These are phyloP conservation scores for Triticum turgidum DNA, from an alignment of 176 grass and related monocot genomes.

Conservation along the genomic window DNA sequence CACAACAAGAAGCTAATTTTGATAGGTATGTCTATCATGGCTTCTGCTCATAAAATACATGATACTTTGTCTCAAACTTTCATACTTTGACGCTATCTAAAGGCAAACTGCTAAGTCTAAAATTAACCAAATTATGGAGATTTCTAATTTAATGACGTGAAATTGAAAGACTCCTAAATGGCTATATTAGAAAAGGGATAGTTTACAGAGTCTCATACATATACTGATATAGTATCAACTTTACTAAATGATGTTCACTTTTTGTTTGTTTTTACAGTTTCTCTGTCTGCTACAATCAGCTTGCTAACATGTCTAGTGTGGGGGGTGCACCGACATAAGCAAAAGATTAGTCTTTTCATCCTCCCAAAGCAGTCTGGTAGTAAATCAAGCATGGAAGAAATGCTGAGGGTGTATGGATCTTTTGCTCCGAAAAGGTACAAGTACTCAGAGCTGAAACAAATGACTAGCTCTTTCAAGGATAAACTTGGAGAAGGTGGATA, in stretches of 20 bases:
- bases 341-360: background rate
- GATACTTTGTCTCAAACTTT: background rate
- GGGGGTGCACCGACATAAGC: background rate
- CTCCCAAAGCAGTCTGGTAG: background rate
- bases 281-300: background rate
- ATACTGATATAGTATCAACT: background rate
- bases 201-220: background rate
- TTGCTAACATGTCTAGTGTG: conserved; percentile 16
- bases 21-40: too few relatives aligned
- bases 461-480: conserved; percentile 47
- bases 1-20: too few relatives aligned
- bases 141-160: background rate
- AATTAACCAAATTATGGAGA: background rate
- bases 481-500: conserved; percentile 62
- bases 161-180: background rate
- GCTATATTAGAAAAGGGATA: background rate
- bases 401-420: conserved; percentile 34
- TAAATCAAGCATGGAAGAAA: conserved; percentile 34
- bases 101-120: background rate
- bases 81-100: background rate
- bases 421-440: conserved; percentile 43
- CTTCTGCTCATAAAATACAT: too few relatives aligned
- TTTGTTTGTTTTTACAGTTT: background rate
- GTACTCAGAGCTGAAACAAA: conserved; percentile 55
- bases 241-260: background rate